Conservation (phyloP, 2,329 filamentous ascomycete genomes). For the Monascus ruber region DNA sequence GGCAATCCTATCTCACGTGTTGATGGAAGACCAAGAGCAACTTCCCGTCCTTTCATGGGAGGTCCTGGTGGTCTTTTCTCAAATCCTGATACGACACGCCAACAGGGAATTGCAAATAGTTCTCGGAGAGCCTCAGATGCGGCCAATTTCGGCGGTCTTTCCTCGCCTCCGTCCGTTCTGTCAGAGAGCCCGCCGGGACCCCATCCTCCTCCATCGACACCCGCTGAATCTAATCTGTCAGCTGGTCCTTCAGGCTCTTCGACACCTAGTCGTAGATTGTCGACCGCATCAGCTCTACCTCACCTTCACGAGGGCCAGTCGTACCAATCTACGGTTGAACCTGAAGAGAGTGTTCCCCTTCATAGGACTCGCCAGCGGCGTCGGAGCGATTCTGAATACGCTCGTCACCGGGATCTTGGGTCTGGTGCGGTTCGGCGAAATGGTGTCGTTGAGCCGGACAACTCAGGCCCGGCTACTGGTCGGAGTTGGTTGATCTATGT, state of each 20-base stretch:
- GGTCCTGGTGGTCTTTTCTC: constrained; percentile 38
- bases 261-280: constrained; percentile 36
- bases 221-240: constrained; percentile 47
- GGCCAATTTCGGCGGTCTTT: constrained; percentile 15
- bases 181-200: constrained; percentile 49
- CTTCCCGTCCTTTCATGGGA: constrained; percentile 44
- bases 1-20: constrained; percentile 42
- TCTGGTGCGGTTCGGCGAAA: constrained; percentile 52
- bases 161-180: constrained; percentile 32
- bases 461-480: constrained; percentile 37
- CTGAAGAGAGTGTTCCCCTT: constrained; percentile 30
- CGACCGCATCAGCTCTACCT: constrained; percentile 35
- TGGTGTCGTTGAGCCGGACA: constrained; percentile 52
- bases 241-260: constrained; percentile 43
- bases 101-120: constrained; percentile 32
- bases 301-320: constrained; percentile 28
- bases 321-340: constrained; percentile 24
- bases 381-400: constrained; percentile 49
- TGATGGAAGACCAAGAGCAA: constrained; percentile 43
- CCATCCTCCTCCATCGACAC: constrained; percentile 52
- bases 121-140: constrained; percentile 23
- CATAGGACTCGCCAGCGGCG: constrained; percentile 41
- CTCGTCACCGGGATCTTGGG: constrained; percentile 44
- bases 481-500: constrained; percentile 64
- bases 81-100: constrained; percentile 43